Base-by-base conservation (phyloP, 345 rosid genomes). In the Camelina neglecta region DNA sequence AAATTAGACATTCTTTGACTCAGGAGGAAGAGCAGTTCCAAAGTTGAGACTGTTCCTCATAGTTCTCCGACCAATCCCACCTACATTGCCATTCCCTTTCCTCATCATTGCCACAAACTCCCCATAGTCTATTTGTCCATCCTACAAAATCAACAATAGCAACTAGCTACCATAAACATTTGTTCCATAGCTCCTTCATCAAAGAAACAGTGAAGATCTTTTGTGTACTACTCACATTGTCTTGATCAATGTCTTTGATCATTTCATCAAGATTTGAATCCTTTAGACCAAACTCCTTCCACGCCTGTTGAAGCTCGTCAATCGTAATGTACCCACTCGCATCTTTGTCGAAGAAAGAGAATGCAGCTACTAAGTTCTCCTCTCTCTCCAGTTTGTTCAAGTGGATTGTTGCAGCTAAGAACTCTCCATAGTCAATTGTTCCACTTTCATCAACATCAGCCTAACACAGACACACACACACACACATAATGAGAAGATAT, bases 361-460 rank as follows among this genome's bases (percentile, higher is more conserved):
- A 90, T 35, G 93, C 93, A 11, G 88, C 83, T 31, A 83, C 74
- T 47, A 90, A 82, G 82, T 90, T 88, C 75, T 90, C 96, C 71
- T 90, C 96, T 70, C 90, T 88, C 80, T 88, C 96, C 66, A 90
- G 75, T 76, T 88, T 90, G 75, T 90, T 88, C 82, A 87, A 75
- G 76, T 90, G 96, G 69, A 90, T 73, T 11, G 93, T 90, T 29
- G 96, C 96, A 77, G 93, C 93, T 50, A 90, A 85, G 59, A 90
- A 90, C 80, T 90, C 93, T 20, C 90, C 92, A 39, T 90, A 87
- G 73, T 90, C 93, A 11, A 90, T 90, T n/a, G 89, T 77, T 54
- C 96, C 96, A 33, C 81, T 90, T 61, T 83, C 89, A 85, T 90
- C 96, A 67, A 90, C 78, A 79, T 90, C 96, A 44, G 96, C 96